phyloP scores from a whole-genome alignment of 2,329 filamentous ascomycete species.

The Beauveria sp. region DNA sequence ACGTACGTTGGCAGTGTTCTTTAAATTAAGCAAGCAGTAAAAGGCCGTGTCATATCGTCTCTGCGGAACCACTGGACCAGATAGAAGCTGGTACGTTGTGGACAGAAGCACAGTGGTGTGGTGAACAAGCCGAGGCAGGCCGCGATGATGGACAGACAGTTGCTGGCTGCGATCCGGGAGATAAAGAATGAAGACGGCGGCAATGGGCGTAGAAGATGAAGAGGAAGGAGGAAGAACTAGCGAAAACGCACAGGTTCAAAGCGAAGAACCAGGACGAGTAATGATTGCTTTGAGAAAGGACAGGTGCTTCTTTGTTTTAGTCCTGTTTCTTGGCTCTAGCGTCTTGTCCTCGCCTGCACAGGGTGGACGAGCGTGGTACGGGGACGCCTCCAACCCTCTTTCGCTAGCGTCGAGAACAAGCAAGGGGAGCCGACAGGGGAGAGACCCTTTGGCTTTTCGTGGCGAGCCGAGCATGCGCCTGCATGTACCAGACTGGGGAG shows the following conservation, averaged over 20 bases:
- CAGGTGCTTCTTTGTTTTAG: constrained; percentile 9
- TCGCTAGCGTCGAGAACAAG: constrained; percentile 1
- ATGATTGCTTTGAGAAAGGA: not conserved
- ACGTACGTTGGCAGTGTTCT: not conserved
- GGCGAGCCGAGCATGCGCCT: not conserved
- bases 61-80: not conserved
- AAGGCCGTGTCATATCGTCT: constrained; percentile 7
- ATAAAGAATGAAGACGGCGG: not conserved
- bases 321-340: constrained; percentile 7
- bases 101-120: not conserved
- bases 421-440: constrained; percentile 1
- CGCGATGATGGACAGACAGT: not conserved
- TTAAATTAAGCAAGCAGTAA: not conserved
- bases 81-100: not conserved
- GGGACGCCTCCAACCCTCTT: not conserved
- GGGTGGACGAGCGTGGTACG: constrained; percentile 6
- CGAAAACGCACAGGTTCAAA: not conserved
- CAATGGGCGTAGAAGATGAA: not conserved
- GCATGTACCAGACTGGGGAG: not conserved
- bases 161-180: not conserved
- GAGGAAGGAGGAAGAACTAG: not conserved
- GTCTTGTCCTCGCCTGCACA: not conserved
- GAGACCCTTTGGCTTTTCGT: not conserved
- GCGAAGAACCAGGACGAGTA: not conserved
- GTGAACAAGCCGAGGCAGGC: not conserved